A percentile compares a stretch with the other conserved stretches of the same genome.
These are phyloP conservation scores for Olyra latifolia DNA, from an alignment of 176 grass and related monocot genomes.

Conservation along the genomic window DNA sequence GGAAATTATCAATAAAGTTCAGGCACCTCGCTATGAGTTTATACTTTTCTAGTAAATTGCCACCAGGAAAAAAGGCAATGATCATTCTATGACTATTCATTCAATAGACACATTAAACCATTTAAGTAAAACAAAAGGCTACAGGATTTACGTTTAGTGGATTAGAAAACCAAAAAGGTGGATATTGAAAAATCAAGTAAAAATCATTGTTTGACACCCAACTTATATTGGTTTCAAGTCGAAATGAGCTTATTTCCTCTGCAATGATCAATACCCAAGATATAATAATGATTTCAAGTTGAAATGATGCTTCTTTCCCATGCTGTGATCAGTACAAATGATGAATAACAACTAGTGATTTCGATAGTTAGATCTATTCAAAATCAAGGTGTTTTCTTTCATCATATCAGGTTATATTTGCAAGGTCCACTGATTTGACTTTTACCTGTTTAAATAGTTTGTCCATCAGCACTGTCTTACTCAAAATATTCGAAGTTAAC, in stretches of 20 bases:
- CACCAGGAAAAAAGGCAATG: neutral
- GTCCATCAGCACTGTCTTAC: neutral
- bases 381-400: neutral
- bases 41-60: neutral
- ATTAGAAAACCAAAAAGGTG: neutral
- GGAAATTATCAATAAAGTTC: neutral
- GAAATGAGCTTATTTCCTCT: neutral
- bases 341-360: neutral
- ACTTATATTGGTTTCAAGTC: constrained; percentile 6
- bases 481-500: neutral
- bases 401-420: neutral
- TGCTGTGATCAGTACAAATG: neutral
- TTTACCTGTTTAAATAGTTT: constrained; percentile 9
- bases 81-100: constrained; percentile 7
- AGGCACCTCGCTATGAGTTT: neutral
- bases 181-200: constrained; percentile 4
- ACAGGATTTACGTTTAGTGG: neutral
- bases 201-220: neutral
- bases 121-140: neutral
- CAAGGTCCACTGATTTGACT: constrained; percentile 1
- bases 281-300: constrained; percentile 17
- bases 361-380: neutral
- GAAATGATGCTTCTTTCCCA: neutral
- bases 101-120: neutral
- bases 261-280: neutral